These are phyloP conservation scores for Lolium multiflorum DNA, from an alignment of 176 grass and related monocot genomes.

Conservation along the genomic window DNA sequence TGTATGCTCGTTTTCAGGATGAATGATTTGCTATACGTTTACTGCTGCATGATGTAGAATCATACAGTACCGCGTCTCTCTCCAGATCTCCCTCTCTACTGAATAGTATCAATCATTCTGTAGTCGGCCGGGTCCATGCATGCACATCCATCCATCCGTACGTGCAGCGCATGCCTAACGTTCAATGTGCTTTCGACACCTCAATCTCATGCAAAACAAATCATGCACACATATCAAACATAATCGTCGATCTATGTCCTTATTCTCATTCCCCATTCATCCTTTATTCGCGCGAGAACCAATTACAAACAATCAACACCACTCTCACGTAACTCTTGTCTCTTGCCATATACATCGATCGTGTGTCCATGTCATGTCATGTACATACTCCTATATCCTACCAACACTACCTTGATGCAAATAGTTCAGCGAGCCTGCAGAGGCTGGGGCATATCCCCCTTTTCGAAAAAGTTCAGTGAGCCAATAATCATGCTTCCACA, in stretches of 20 bases:
- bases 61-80: no score
- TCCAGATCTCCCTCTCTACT: no score
- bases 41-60: no score
- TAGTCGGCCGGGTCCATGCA: not conserved
- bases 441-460: no score
- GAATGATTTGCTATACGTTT: no score
- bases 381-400: not conserved
- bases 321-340: not conserved
- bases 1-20: no score
- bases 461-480: not conserved
- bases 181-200: not conserved
- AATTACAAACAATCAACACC: not conserved
- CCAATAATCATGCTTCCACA: not conserved
- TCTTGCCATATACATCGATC: not conserved
- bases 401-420: not conserved
- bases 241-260: not conserved
- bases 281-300: not conserved
- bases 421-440: not conserved
- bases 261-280: not conserved
- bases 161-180: slow-evolving; percentile 2
- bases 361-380: not conserved
- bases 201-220: not conserved
- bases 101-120: not conserved
- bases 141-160: not conserved
- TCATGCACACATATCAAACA: not conserved